Base-by-base conservation (phyloP, 441 rosid genomes). In the Rhodomyrtus psidioides region DNA sequence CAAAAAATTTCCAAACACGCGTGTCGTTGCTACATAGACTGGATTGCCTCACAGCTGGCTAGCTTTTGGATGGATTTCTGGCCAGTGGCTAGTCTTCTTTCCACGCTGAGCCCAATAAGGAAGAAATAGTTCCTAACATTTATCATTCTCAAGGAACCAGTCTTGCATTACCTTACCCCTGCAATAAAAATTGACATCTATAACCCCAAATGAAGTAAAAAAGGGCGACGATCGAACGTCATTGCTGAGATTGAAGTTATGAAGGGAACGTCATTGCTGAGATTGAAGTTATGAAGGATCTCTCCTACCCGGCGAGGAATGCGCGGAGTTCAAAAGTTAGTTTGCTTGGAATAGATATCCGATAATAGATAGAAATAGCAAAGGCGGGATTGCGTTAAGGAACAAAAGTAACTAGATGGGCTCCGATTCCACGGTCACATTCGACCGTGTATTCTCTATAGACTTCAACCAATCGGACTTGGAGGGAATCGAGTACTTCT, bases 391-490 rank as follows among this genome's bases (percentile, higher is more conserved):
- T 23, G 6, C 1, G 14, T 0, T 19, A 23, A 42, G 79, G 79
- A 70, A 70, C 79, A 39, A 70, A n/a, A n/a, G n/a, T n/a, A n/a
- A n/a, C n/a, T n/a, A n/a, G n/a, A n/a, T n/a, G n/a, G n/a, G n/a
- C n/a, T n/a, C n/a, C n/a, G n/a, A n/a, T n/a, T n/a, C n/a, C n/a
- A n/a, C n/a, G n/a, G n/a, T n/a, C n/a, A n/a, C n/a, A n/a, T n/a
- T n/a, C n/a, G n/a, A n/a, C n/a, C n/a, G n/a, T 84, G 57, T 89
- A 89, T 24, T 85, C 75, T 30, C 86, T 87, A 59, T 85, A 86
- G 57, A 91, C 75, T 82, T 91, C 89, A 7, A 87, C 34, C 19
- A 85, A 85, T 2, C 90, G 87, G 65, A 84, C 82, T 2, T 87
- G 34, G 62, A 89, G 81, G 10, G 86, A 84, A 75, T 88, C 81